Conservation (phyloP, 179 eudicot genomes). For the Corrigiola litoralis region DNA sequence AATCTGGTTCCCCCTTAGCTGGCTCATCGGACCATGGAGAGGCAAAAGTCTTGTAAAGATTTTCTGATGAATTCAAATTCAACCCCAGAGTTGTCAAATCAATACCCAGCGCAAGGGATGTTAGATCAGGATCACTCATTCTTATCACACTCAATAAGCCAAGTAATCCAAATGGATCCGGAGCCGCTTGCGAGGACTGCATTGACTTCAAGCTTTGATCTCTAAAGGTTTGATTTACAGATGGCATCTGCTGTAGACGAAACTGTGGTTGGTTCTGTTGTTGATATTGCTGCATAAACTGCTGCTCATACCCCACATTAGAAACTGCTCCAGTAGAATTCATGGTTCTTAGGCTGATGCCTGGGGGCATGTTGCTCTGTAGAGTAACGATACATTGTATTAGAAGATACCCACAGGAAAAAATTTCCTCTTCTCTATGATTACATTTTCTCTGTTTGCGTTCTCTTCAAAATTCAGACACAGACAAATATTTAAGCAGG, state of each 20-base stretch:
- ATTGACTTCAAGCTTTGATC: conserved; percentile 72
- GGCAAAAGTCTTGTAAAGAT: conserved; percentile 72
- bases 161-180: conserved; percentile 79
- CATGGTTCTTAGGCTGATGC: conserved; percentile 59
- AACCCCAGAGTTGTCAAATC: conserved; percentile 82
- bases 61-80: conserved; percentile 77
- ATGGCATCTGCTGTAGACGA: conserved; percentile 72
- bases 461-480: not conserved
- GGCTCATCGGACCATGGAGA: conserved; percentile 97
- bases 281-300: conserved; percentile 76
- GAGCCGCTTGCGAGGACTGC: conserved; percentile 57
- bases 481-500: not conserved
- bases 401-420: not conserved
- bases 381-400: not conserved
- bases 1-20: conserved; percentile 84
- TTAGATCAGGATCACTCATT: conserved; percentile 76
- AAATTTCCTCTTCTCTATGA: not conserved
- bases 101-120: conserved; percentile 82
- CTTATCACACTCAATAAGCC: conserved; percentile 77
- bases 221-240: conserved; percentile 57
- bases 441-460: not conserved
- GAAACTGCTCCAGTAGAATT: conserved; percentile 52
- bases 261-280: conserved; percentile 73
- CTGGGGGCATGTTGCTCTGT: conserved; percentile 65
- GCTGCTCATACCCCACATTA: conserved; percentile 69